Conservation (phyloP, 257 asterid species). For the Lycium barbarum region DNA sequence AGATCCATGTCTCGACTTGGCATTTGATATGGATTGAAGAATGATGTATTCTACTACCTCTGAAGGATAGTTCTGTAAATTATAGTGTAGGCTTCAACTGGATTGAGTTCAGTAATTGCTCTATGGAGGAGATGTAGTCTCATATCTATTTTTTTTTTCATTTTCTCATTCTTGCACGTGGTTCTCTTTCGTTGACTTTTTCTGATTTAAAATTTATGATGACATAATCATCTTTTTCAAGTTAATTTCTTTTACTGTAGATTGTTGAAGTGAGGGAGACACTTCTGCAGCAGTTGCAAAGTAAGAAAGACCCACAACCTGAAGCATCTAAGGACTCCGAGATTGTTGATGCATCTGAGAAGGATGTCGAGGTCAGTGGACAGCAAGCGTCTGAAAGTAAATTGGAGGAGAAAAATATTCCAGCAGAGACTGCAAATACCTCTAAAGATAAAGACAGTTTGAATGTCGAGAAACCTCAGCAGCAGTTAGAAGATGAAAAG, state of each 20-base stretch:
- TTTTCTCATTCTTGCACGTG: neutral
- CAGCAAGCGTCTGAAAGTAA: conserved; percentile 35
- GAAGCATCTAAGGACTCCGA: conserved; percentile 46
- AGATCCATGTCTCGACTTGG: conserved; percentile 2
- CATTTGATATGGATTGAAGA: conserved; percentile 6
- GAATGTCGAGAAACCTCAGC: conserved; percentile 38
- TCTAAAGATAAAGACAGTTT: conserved; percentile 37
- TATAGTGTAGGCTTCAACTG: conserved; percentile 3
- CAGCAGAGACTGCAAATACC: conserved; percentile 38
- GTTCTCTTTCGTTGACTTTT: neutral
- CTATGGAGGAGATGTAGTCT: neutral
- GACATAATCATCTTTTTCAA: conserved; percentile 25
- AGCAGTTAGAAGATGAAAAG: conserved; percentile 36
- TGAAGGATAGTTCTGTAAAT: neutral
- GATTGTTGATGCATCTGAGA: conserved; percentile 35
- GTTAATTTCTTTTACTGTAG: conserved; percentile 45
- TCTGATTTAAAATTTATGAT: neutral
- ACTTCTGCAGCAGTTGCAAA: conserved; percentile 60
- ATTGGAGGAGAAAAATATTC: conserved; percentile 31
- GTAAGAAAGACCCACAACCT: conserved; percentile 43
- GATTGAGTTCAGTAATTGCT: neutral
- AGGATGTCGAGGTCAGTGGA: conserved; percentile 1
- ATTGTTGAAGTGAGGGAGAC: conserved; percentile 66
- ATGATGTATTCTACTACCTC: neutral
- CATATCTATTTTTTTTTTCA: neutral